A percentile compares a stretch with the other conserved stretches of the same genome.
phyloP scores from a whole-genome alignment of 129 eudicot species.

The Flaveria linearis region DNA sequence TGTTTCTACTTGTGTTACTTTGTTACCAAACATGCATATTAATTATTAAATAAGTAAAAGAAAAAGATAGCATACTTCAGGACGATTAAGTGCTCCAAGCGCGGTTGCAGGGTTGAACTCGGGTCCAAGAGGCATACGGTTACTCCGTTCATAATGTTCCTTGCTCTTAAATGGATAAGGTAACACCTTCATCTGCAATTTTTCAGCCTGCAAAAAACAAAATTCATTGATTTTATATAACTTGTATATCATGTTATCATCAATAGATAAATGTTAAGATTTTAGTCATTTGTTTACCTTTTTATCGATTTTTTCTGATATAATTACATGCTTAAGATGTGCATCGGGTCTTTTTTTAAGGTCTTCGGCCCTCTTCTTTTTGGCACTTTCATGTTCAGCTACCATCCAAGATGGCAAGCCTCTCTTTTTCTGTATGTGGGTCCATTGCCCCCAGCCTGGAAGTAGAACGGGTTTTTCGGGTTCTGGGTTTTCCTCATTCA shows the following conservation, averaged over 20 bases:
- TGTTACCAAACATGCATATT: neutral
- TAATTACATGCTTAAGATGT: constrained; percentile 79
- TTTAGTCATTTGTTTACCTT: constrained; percentile 47
- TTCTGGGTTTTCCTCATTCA: constrained; percentile 85
- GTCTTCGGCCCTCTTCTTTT: constrained; percentile 79
- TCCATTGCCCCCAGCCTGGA: constrained; percentile 99
- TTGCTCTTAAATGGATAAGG: constrained; percentile 83
- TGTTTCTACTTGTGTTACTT: neutral
- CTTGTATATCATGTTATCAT: neutral
- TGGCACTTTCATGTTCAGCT: constrained; percentile 72
- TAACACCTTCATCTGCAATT: constrained; percentile 63
- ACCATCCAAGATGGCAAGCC: constrained; percentile 79
- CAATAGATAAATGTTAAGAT: neutral
- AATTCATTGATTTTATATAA: neutral
- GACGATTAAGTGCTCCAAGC: constrained; percentile 65
- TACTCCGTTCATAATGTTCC: constrained; percentile 78
- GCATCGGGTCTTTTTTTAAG: constrained; percentile 85
- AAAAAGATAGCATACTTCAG: constrained; percentile 53
- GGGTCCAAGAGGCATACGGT: constrained; percentile 92
- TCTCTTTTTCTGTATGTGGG: constrained; percentile 65
- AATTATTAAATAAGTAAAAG: neutral
- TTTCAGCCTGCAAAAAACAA: constrained; percentile 65
- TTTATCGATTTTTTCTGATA: constrained; percentile 87
- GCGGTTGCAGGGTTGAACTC: constrained; percentile 86
- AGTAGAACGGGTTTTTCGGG: constrained; percentile 82